Base-by-base conservation (phyloP, 129 eudicot genomes). In the Kitagawia praeruptora region DNA sequence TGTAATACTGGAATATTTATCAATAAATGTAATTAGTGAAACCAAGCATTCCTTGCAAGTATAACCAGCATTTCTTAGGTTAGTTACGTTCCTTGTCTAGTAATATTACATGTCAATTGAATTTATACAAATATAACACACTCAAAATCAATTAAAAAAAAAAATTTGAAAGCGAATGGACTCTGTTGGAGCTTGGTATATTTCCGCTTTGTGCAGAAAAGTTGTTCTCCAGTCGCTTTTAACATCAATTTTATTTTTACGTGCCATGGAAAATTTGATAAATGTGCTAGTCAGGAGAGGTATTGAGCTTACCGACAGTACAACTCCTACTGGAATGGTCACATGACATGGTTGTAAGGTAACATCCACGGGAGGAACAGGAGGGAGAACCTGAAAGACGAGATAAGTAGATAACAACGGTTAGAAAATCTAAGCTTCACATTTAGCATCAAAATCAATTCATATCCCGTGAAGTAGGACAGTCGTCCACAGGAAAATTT, bases 321-420 rank as follows among this genome's bases (percentile, higher is more conserved):
- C 84, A 78, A 79, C 85, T 86, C 99, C 99, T 25, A 96, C 91
- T 25, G 98, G 98, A 74, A 80, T 82, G 47, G 88, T 92, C 66
- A 90, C 86, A 82, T 96, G 99, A 84, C 82, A 87, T 40, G 98
- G 92, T 81, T 85, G 81, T 61, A 96, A 83, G 27, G 89, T 87
- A 72, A 85, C 97, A 74, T 70, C 87, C 76, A 96, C 99, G 0
- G 90, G 80, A 81, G 95, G 90, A 54, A 96, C 98, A 1, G 93
- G 95, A 63, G 98, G 99, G 69, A 96, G 98, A 80, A 81, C 93
- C 99, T 96, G 87, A 78, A 81, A 70, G 44, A 6, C 0, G 25
- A 80, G 23, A 48, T 34, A 34, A 34, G 37, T 34, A 34, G 37
- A 34, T 46, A 28, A 51, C 51, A 15, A 54, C 27, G 31, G 14